These are phyloP conservation scores for Eucalyptus tenuipes DNA, from an alignment of 345 rosid genomes.

Conservation along the genomic window DNA sequence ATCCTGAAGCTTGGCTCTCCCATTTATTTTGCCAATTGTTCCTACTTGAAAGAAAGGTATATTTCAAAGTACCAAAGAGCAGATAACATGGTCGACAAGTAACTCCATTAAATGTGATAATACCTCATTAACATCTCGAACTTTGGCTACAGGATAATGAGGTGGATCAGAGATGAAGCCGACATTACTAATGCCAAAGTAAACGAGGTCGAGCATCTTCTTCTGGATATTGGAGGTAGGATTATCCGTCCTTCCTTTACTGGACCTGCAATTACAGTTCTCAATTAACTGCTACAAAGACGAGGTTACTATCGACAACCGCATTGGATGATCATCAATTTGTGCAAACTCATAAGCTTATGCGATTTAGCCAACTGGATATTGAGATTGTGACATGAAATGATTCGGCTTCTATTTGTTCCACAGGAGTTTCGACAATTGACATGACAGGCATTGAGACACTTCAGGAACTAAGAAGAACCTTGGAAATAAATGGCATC, in stretches of 20 bases:
- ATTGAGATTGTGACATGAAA: not conserved
- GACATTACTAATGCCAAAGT: conserved; percentile 1
- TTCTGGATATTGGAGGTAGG: conserved; percentile 66
- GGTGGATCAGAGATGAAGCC: conserved; percentile 57
- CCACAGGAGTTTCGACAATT: conserved; percentile 53
- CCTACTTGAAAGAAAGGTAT: conserved; percentile 67
- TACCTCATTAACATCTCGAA: not conserved
- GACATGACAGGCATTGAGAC: conserved; percentile 74
- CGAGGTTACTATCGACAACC: not conserved
- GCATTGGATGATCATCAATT: not conserved
- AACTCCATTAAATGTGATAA: not conserved
- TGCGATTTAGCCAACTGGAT: not conserved
- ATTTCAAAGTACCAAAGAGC: not conserved
- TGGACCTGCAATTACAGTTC: not conserved
- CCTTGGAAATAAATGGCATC: conserved; percentile 16
- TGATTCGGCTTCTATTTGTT: not conserved
- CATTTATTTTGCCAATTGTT: conserved; percentile 62
- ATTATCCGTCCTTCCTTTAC: not conserved
- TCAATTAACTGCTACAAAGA: not conserved
- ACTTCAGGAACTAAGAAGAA: conserved; percentile 43
- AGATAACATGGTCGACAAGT: not conserved
- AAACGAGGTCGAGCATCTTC: conserved; percentile 34
- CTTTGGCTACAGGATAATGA: conserved; percentile 24
- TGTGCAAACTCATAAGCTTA: not conserved
- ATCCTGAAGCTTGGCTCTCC: conserved; percentile 83